Base-by-base conservation (phyloP, 257 asterid species). In the Haberlea rhodopensis region DNA sequence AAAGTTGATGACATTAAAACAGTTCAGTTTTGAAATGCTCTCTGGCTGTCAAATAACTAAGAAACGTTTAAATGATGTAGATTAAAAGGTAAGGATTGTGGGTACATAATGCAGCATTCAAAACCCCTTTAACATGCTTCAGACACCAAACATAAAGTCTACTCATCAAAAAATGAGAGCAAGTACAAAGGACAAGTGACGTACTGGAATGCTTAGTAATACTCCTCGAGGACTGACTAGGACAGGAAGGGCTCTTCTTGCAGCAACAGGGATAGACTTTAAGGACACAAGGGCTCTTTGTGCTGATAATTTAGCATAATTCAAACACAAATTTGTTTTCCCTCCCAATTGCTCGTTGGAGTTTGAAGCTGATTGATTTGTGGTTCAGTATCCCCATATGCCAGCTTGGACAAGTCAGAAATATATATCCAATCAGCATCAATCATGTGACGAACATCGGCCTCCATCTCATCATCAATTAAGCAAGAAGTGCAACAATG, bases 391-490 rank as follows among this genome's bases (percentile, higher is more conserved):
- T 52, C 69, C 56, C 56, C 73, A 54, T 61, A 59, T 28, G 40
- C 68, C 75, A 62, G 63, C 73, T 76, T 81, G 27, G 82, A 71
- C 78, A 85, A 49, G 6, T 78, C 75, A 5, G 84, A 81, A 65
- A 92, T 85, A 60, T 87, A 78, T 59, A 92, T 70, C 95, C 97
- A 89, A 65, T 89, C 99, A 37, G 84, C 69, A 67, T 89, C 94
- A 32, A 67, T 62, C 97, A 92, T 84, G 73, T 64, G 72, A 32
- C 94, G 89, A 34, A 92, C 86, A 74, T 76, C 77, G 2, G 81
- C 87, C 63, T 34, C 79, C 59, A 19, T 65, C 60, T 75, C 68
- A 56, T 69, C 76, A 58, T 79, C 83, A 54, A n/a, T 55, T 23
- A 61, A 13, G 71, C 86, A 78, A 56, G 70, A 77, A 76, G 68